These are phyloP conservation scores for Paramecium sonneborni DNA, from an alignment of 73 alveolate genomes.

Conservation along the genomic window DNA sequence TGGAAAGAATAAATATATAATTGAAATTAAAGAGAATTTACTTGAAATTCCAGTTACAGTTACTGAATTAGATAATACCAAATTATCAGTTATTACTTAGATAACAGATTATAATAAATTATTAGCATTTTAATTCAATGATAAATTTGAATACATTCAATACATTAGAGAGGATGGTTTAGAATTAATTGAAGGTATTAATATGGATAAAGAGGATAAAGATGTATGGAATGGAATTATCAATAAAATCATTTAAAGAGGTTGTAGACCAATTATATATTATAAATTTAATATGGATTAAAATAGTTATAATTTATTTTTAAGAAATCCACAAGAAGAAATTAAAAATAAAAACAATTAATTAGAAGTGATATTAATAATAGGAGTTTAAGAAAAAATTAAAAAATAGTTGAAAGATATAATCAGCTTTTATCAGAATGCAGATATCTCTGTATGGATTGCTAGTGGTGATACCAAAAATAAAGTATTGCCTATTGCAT, in stretches of 20 bases:
- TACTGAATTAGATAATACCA: not conserved
- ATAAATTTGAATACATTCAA: not conserved
- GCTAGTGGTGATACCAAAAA: conserved; percentile 47
- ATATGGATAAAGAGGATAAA: conserved; percentile 22
- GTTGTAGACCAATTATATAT: conserved; percentile 33
- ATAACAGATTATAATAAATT: not conserved
- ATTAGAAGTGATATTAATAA: not conserved
- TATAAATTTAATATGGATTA: not conserved
- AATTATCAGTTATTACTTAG: not conserved
- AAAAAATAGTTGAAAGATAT: not conserved
- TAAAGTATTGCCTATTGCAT: conserved; percentile 32
- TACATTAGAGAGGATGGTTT: conserved; percentile 45
- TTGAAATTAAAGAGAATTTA: not conserved
- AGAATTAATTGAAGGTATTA: not conserved
- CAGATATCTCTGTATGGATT: conserved; percentile 17
- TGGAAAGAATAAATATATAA: not conserved
- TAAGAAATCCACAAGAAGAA: not conserved
- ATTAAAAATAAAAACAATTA: not conserved
- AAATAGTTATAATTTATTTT: not conserved
- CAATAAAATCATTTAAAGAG: not conserved
- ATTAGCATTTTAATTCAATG: not conserved
- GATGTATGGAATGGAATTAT: conserved; percentile 47
- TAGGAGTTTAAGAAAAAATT: conserved; percentile 19
- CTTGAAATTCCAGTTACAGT: conserved; percentile 24
- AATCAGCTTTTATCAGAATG: not conserved